Conservation (phyloP, 768 basidiomycete genomes). For the Albatrellus ellisii region DNA sequence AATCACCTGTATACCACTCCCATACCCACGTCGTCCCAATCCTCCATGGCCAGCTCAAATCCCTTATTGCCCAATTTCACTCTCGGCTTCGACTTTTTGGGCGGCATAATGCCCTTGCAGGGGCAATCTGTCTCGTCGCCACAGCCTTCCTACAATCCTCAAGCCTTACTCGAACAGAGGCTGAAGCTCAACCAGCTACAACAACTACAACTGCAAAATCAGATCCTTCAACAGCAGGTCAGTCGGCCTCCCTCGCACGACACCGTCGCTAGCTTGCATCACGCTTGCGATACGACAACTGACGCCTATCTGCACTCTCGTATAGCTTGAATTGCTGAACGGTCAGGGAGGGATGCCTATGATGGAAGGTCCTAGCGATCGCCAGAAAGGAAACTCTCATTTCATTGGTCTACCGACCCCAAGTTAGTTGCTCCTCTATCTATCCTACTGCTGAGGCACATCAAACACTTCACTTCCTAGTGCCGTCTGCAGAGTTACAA, state of each 20-base stretch:
- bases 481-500: conserved; percentile 46
- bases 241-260: conserved; percentile 15
- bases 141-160: conserved; percentile 22
- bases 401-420: conserved; percentile 51
- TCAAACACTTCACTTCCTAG: conserved; percentile 8
- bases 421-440: conserved; percentile 28
- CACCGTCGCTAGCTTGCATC: neutral
- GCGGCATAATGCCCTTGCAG: conserved; percentile 39
- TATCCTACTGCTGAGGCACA: conserved; percentile 24
- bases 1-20: conserved; percentile 13
- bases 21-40: conserved; percentile 4
- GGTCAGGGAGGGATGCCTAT: conserved; percentile 22
- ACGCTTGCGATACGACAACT: neutral
- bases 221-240: conserved; percentile 87
- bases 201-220: conserved; percentile 65
- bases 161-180: conserved; percentile 59
- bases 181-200: conserved; percentile 68
- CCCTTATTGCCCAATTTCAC: conserved; percentile 13
- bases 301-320: neutral
- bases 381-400: conserved; percentile 14
- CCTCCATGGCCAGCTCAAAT: conserved; percentile 12
- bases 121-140: conserved; percentile 15
- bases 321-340: conserved; percentile 21
- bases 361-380: conserved; percentile 17
- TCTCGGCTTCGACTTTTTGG: conserved; percentile 34